These are phyloP conservation scores for Trypanosoma caninum DNA, from an alignment of 208 protist genomes.

Conservation along the genomic window DNA sequence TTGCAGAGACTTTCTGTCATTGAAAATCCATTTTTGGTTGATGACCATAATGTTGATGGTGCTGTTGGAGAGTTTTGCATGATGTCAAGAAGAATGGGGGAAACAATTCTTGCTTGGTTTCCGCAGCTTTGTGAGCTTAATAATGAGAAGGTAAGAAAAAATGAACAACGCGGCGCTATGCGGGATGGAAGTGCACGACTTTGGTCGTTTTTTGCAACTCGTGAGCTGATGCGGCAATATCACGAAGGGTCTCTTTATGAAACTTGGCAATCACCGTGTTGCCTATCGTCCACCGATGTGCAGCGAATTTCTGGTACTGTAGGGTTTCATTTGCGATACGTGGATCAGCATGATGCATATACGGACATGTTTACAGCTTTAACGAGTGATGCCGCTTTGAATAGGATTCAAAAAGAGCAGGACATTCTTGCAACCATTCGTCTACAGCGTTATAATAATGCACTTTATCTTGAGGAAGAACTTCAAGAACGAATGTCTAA, in stretches of 20 bases:
- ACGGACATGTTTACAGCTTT: conserved; percentile 15
- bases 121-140: conserved; percentile 31
- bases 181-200: background rate
- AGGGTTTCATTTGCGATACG: background rate
- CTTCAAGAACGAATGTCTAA: conserved; percentile 14
- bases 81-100: conserved; percentile 1
- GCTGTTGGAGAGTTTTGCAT: background rate
- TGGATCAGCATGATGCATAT: conserved; percentile 2
- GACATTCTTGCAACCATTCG: conserved; percentile 19
- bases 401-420: conserved; percentile 21
- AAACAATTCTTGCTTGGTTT: conserved; percentile 23
- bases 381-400: conserved; percentile 13
- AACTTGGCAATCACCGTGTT: background rate
- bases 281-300: background rate
- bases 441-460: conserved; percentile 12
- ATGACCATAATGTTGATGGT: background rate
- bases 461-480: conserved; percentile 18
- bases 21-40: conserved; percentile 51
- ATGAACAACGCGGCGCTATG: background rate
- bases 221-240: background rate
- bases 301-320: conserved; percentile 1
- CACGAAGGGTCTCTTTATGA: background rate
- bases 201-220: background rate
- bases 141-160: conserved; percentile 18
- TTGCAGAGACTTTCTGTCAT: conserved; percentile 45